Base-by-base conservation (phyloP, 2,329 filamentous ascomycete genomes). In the Neophaeococcomyces mojaviensis region DNA sequence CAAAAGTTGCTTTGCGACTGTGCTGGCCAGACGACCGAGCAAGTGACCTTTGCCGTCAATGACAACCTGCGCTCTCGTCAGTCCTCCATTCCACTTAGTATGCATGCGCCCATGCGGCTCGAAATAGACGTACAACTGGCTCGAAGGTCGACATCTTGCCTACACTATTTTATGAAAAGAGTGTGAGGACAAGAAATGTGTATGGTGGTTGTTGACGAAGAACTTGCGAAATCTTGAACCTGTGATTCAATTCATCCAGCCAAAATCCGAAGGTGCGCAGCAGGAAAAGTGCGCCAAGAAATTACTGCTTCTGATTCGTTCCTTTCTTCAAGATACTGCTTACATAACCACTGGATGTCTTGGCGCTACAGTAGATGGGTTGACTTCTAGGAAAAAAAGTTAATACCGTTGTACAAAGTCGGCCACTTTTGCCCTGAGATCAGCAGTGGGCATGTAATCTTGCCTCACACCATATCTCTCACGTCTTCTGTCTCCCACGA, bases 41-140 rank as follows among this genome's bases (percentile, higher is more conserved):
- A 98, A 86, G 78, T 98, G 92, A 77, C 92, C 92, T 84, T 98
- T 98, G 87, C 89, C 92, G 84, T 98, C 92, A 72, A 98, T 94
- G 78, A 96, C 86, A 78, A 96, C 84, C 88, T 95, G 62, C 57
- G 60, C 65, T 37, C 68, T 66, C 42, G 46, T 73, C 68, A 58
- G 70, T 60, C 52, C 32, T 61, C 55, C 26, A 18, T 40, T 33
- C n/a, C 22, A 35, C 32, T 35, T 44, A 18, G 28, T 36, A 13
- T 20, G 12, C 7, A 7, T 37, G 35, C 28, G 19, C 19, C 12
- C 10, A n/a, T 24, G 24, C 19, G 18, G 39, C 8, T 13, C 13
- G 10, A 51, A 48, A 47, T 47, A 41, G 49, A 78, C 76, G 66
- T 76, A 81, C 77, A 67, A 81, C 77, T 68, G 77, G 75, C 66